Percentiles rank a stretch among this genome's conserved stretches.
Conservation (phyloP, 2,329 filamentous ascomycete genomes). For the Aureobasidium musti region DNA sequence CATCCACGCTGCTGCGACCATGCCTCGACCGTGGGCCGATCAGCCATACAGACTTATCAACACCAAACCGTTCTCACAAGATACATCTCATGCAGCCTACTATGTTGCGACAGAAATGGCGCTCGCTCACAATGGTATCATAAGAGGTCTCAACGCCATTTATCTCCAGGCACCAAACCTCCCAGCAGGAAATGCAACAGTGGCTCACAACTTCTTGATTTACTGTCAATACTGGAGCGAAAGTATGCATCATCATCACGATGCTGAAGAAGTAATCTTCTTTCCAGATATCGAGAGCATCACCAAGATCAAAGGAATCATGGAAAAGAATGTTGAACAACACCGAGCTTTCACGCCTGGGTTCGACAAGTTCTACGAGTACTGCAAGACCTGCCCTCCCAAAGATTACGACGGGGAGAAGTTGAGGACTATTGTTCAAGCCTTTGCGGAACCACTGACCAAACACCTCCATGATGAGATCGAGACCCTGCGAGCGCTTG, state of each 20-base stretch:
- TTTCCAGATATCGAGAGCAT: slow-evolving; percentile 38
- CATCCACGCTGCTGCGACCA: slow-evolving; percentile 23
- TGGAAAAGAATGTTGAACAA: slow-evolving; percentile 41
- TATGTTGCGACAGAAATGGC: slow-evolving; percentile 41
- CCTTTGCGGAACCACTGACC: too few relatives aligned
- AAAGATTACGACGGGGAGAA: too few relatives aligned
- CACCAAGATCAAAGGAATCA: slow-evolving; percentile 37
- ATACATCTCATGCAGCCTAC: slow-evolving; percentile 40
- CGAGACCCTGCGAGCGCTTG: too few relatives aligned
- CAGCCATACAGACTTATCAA: slow-evolving; percentile 37
- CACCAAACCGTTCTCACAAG: slow-evolving; percentile 29
- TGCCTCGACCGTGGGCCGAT: slow-evolving; percentile 37
- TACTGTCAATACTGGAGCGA: slow-evolving; percentile 41
- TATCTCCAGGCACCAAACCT: slow-evolving; percentile 38
- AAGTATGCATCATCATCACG: slow-evolving; percentile 41
- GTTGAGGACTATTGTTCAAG: too few relatives aligned
- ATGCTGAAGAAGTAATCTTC: slow-evolving; percentile 38
- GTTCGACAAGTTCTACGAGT: slow-evolving; percentile 27
- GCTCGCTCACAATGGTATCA: slow-evolving; percentile 1
- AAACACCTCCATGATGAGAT: too few relatives aligned
- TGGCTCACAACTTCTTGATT: neutral
- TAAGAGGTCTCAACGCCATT: slow-evolving; percentile 43
- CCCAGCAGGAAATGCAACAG: neutral
- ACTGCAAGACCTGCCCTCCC: too few relatives aligned
- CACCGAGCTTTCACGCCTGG: slow-evolving; percentile 38